Evolutionary conservation across 2,329 filamentous ascomycete genomes (phyloP).

Genomic region (Cladophialophora immunda): DNA sequence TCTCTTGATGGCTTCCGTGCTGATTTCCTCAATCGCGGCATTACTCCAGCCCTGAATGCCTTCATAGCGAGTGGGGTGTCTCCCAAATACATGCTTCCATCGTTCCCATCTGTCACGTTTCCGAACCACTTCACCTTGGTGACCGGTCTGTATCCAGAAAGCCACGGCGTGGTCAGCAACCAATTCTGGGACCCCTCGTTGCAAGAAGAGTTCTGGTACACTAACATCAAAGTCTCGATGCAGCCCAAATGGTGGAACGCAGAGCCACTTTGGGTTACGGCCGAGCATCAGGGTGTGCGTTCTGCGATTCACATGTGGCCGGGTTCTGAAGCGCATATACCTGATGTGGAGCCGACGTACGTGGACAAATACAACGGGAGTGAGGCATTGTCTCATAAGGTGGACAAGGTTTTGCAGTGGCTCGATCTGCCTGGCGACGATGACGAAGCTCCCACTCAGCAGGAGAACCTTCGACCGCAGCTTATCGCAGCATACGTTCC

Average conservation of each 20-base stretch:
- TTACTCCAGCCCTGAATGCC: slow-evolving; percentile 82
- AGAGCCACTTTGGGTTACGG: slow-evolving; percentile 92
- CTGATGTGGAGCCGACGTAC: slow-evolving; percentile 76
- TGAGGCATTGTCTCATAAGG: slow-evolving; percentile 78
- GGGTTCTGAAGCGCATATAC: slow-evolving; percentile 87
- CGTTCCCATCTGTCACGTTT: slow-evolving; percentile 95
- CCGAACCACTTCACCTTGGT: slow-evolving; percentile 95
- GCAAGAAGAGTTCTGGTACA: slow-evolving; percentile 82
- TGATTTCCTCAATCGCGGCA: slow-evolving; percentile 83
- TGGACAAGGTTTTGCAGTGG: slow-evolving; percentile 79
- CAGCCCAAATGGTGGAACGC: slow-evolving; percentile 94
- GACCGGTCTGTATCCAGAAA: slow-evolving; percentile 90
- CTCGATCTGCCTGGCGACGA: slow-evolving; percentile 82
- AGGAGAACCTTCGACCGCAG: slow-evolving; percentile 74
- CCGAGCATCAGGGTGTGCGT: slow-evolving; percentile 79
- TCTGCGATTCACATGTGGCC: slow-evolving; percentile 98
- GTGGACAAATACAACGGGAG: slow-evolving; percentile 85
- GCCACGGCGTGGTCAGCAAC: slow-evolving; percentile 92
- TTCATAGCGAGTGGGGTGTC: slow-evolving; percentile 86
- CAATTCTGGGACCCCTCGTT: slow-evolving; percentile 88
- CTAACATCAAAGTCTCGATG: slow-evolving; percentile 64
- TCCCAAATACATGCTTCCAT: slow-evolving; percentile 89
- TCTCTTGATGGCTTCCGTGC: slow-evolving; percentile 96
- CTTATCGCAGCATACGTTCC: slow-evolving; percentile 95
- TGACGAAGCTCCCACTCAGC: slow-evolving; percentile 58